Conservation (phyloP, 257 asterid species). For the Leptodermis oblonga region DNA sequence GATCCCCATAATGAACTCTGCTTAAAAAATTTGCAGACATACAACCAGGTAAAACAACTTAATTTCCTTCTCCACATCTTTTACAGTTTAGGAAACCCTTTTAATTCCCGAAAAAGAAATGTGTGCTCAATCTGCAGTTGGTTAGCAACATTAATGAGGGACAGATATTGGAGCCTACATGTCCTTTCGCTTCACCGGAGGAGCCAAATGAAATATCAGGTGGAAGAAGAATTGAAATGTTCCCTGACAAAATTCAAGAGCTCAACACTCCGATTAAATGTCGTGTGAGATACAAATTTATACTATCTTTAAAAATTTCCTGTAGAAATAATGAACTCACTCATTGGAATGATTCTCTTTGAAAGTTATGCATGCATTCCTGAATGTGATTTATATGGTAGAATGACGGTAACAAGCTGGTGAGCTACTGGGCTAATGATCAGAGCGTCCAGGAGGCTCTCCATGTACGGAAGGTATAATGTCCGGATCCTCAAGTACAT, state of each 20-base stretch:
- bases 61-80: too few relatives aligned
- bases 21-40: conserved; percentile 17
- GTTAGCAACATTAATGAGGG: not conserved
- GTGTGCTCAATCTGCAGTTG: conserved; percentile 16
- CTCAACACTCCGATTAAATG: conserved; percentile 6
- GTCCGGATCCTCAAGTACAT: too few relatives aligned
- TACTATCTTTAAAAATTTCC: not conserved
- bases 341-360: not conserved
- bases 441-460: conserved; percentile 30
- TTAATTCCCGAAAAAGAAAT: too few relatives aligned
- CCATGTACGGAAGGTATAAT: conserved; percentile 36
- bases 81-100: not conserved
- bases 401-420: conserved; percentile 21
- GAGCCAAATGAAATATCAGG: too few relatives aligned
- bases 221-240: conserved; percentile 1
- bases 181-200: conserved; percentile 11
- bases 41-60: conserved; percentile 14
- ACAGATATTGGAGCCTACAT: conserved; percentile 22
- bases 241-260: not conserved
- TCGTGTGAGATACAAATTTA: conserved; percentile 19
- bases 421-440: conserved; percentile 29
- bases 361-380: not conserved
- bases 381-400: not conserved
- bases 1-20: conserved; percentile 21
- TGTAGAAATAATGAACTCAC: not conserved